A percentile compares a stretch with the other conserved stretches of the same genome.
Conservation (phyloP, 2,329 filamentous ascomycete genomes). For the Aspergillus sergii region DNA sequence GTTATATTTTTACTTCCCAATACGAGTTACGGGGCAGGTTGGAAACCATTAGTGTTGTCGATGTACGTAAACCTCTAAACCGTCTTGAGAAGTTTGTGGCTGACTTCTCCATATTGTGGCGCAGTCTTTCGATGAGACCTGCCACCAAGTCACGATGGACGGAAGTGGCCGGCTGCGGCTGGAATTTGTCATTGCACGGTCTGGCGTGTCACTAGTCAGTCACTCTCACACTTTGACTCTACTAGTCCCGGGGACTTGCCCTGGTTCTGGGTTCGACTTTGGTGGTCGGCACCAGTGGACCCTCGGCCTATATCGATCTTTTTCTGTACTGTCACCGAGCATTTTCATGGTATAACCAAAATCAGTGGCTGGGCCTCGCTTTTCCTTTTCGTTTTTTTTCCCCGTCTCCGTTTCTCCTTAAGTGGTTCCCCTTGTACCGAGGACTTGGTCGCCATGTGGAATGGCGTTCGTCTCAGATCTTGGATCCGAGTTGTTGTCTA, state of each 20-base stretch:
- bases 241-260: neutral
- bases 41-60: neutral
- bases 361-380: neutral
- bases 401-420: neutral
- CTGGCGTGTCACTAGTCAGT: conserved; percentile 9
- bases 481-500: neutral
- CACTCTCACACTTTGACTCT: neutral
- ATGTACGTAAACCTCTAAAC: neutral
- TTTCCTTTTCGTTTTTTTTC: neutral
- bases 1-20: neutral
- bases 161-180: conserved; percentile 4
- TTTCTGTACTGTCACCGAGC: neutral
- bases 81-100: neutral
- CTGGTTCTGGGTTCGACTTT: conserved; percentile 5
- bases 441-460: neutral
- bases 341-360: neutral
- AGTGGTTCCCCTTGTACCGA: neutral
- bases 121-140: neutral
- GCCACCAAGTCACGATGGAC: conserved; percentile 2
- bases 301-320: neutral
- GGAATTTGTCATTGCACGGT: conserved; percentile 12
- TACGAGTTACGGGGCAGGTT: neutral
- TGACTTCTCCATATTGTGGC: conserved; percentile 2
- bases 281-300: neutral
- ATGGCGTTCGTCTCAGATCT: conserved; percentile 5